phyloP scores from a whole-genome alignment of 495 filamentous ascomycete genomes.

The Mytilinidion resinicola region DNA sequence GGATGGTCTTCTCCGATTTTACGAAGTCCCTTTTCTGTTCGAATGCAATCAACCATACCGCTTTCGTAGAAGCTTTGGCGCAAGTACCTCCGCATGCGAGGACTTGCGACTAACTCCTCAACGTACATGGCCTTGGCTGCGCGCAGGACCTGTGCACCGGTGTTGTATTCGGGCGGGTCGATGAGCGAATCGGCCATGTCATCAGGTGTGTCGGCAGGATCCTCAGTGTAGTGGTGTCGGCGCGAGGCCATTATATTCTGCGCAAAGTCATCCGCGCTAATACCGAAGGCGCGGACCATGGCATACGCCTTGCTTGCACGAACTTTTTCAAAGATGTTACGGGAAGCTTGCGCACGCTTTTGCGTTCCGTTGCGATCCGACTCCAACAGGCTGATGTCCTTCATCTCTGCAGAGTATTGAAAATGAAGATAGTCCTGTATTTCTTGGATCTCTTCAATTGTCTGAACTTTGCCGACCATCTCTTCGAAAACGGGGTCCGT shows the following conservation, averaged over 20 bases:
- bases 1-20: conserved; percentile 93
- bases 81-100: conserved; percentile 83
- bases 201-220: conserved; percentile 66
- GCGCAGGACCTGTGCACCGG: conserved; percentile 64
- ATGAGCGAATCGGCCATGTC: conserved; percentile 60
- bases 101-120: conserved; percentile 83
- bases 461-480: conserved; percentile 64
- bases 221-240: conserved; percentile 74
- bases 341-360: conserved; percentile 70
- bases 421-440: conserved; percentile 96
- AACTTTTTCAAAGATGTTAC: conserved; percentile 72
- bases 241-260: conserved; percentile 74
- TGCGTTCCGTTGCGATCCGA: conserved; percentile 53
- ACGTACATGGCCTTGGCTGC: conserved; percentile 82
- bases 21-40: conserved; percentile 89
- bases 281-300: conserved; percentile 83
- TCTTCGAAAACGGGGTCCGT: conserved; percentile 67
- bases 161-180: conserved; percentile 66
- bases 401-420: conserved; percentile 76
- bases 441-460: conserved; percentile 92
- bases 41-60: conserved; percentile 73
- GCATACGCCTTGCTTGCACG: conserved; percentile 71
- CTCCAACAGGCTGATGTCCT: conserved; percentile 54
- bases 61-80: conserved; percentile 73
- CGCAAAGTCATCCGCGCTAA: conserved; percentile 80